Evolutionary conservation across 352 stramenopile species (phyloP).

Genomic region (Globisporangium carolinianum): DNA sequence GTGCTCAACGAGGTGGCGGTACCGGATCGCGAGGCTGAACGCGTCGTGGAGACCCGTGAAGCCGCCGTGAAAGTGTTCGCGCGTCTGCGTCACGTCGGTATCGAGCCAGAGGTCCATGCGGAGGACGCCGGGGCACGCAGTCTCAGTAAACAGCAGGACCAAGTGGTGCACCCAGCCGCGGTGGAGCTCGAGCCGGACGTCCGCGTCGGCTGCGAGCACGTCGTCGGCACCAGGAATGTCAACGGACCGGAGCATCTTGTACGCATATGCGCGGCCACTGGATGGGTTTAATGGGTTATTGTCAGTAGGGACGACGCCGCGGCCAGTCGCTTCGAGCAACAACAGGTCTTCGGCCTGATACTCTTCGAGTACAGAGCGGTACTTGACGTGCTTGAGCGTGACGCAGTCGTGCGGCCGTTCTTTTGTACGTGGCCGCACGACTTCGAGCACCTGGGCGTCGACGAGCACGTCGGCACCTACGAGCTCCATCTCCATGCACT

Average conservation of each 20-base stretch:
- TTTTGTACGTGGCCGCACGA: conserved; percentile 55
- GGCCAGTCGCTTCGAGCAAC: conserved; percentile 47
- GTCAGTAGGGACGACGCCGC: conserved; percentile 27
- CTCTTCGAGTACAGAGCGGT: conserved; percentile 50
- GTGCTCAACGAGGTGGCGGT: conserved; percentile 52
- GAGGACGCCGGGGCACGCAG: conserved; percentile 39
- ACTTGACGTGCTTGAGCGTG: conserved; percentile 73
- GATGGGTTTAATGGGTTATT: no score
- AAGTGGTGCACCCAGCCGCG: conserved; percentile 55
- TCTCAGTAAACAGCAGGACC: conserved; percentile 54
- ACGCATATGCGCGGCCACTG: conserved; percentile 38
- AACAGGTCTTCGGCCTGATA: conserved; percentile 56
- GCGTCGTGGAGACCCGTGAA: conserved; percentile 64
- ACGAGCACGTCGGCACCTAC: conserved; percentile 49
- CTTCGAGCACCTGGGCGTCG: conserved; percentile 65
- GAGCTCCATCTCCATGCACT: conserved; percentile 48
- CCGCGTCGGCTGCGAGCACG: conserved; percentile 29
- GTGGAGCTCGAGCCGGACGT: conserved; percentile 36
- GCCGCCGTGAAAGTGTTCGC: conserved; percentile 41
- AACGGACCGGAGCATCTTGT: conserved; percentile 50
- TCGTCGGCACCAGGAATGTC: conserved; percentile 30
- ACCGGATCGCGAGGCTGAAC: conserved; percentile 56
- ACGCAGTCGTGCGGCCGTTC: conserved; percentile 67
- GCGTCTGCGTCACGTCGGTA: conserved; percentile 44
- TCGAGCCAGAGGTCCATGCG: conserved; percentile 74